These are phyloP conservation scores for Teunomyces atbi DNA, from an alignment of 805 yeast genomes.

Conservation along the genomic window DNA sequence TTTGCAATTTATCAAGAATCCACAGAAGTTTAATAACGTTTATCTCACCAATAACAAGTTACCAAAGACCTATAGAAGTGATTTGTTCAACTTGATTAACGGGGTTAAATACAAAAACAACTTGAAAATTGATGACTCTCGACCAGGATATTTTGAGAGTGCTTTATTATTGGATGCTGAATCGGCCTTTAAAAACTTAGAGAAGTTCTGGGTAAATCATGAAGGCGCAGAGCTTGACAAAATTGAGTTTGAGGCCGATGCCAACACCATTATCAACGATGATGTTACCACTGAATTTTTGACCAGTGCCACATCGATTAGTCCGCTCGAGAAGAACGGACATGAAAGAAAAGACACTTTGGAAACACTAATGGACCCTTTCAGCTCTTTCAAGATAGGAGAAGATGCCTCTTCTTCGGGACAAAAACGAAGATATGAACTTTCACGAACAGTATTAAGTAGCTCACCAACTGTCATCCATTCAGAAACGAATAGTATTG, in stretches of 20 bases:
- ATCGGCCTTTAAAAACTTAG: constrained; percentile 42
- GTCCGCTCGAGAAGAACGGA: constrained; percentile 4
- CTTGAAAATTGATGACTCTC: constrained; percentile 56
- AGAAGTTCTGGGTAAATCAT: constrained; percentile 31
- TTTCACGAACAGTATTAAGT: constrained; percentile 16
- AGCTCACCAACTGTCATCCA: constrained; percentile 14
- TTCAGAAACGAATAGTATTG: constrained; percentile 9
- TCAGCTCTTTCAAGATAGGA: constrained; percentile 8
- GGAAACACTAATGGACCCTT: constrained; percentile 17
- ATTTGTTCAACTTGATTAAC: constrained; percentile 54
- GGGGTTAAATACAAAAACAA: constrained; percentile 49
- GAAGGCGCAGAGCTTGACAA: constrained; percentile 10
- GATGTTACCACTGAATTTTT: constrained; percentile 1
- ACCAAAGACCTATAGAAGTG: constrained; percentile 50
- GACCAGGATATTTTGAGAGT: constrained; percentile 61
- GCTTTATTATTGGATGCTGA: constrained; percentile 53
- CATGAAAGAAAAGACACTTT: constrained; percentile 14
- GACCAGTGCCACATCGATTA: not conserved
- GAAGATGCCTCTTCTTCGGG: constrained; percentile 1
- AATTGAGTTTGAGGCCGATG: constrained; percentile 2
- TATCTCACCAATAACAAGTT: constrained; percentile 42
- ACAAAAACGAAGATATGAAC: constrained; percentile 15
- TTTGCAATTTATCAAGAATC: constrained; percentile 28
- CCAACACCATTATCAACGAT: constrained; percentile 1
- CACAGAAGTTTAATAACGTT: constrained; percentile 37